A percentile compares a stretch with the other conserved stretches of the same genome.
Conservation (phyloP, 75 land plant species). For the Sequoiadendron giganteum region DNA sequence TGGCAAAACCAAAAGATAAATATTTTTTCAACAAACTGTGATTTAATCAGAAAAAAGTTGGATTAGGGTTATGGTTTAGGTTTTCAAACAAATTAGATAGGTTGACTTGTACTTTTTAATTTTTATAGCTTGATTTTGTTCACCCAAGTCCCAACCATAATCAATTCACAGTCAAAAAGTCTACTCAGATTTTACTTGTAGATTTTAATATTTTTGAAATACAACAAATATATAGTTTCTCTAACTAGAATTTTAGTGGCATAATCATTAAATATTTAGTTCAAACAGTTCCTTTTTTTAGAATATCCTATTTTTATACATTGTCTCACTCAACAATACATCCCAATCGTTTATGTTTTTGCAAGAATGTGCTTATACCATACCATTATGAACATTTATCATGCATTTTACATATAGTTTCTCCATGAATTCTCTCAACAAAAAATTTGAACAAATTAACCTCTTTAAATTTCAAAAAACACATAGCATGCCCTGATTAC, state of each 20-base stretch:
- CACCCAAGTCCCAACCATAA: no score
- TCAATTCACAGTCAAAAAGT: no score
- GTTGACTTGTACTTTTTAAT: neutral
- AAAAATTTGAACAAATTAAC: neutral
- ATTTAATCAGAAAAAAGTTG: no score
- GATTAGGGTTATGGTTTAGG: no score
- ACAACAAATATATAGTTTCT: no score
- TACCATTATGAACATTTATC: neutral
- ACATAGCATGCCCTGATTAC: neutral
- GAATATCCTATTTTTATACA: neutral
- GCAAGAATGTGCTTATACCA: neutral
- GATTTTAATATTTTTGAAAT: no score
- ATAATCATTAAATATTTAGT: neutral
- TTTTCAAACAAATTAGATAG: neutral
- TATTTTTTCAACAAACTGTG: no score
- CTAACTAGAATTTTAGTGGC: neutral
- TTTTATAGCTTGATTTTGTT: no score
- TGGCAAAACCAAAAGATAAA: no score
- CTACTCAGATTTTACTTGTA: no score
- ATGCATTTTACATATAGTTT: neutral
- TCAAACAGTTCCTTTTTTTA: neutral
- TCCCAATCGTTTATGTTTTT: no score
- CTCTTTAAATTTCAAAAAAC: neutral
- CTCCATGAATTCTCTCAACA: neutral
- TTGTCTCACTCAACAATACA: no score